A percentile compares a stretch with the other conserved stretches of the same genome.
phyloP scores from a whole-genome alignment of 164 flowering plant genomes.

The Santalum album region DNA sequence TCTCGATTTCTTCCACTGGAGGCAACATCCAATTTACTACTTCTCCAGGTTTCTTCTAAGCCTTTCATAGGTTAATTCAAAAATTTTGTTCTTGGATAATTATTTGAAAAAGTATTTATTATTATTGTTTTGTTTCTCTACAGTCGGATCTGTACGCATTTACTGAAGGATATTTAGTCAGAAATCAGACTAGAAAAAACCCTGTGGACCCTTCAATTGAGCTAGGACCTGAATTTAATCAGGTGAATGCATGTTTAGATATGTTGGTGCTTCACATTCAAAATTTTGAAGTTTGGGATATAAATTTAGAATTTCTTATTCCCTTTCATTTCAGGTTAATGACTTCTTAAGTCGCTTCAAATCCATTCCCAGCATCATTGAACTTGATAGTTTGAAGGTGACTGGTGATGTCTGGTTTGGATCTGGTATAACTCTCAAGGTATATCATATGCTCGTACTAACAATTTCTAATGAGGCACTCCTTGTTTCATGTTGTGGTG shows the following conservation, averaged over 20 bases:
- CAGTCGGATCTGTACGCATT: constrained; percentile 2
- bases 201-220: neutral
- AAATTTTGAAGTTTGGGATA: neutral
- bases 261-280: neutral
- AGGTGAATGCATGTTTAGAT: neutral
- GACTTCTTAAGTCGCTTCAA: constrained; percentile 3
- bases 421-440: constrained; percentile 1
- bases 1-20: constrained; percentile 28
- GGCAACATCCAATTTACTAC: constrained; percentile 33
- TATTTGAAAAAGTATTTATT: neutral
- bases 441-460: neutral
- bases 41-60: constrained; percentile 22
- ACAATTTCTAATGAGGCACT: neutral
- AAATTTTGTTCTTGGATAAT: neutral
- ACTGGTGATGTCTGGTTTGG: constrained; percentile 7
- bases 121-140: neutral
- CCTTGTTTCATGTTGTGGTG: neutral
- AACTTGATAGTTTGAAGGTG: constrained; percentile 4
- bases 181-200: neutral
- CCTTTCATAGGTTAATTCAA: neutral
- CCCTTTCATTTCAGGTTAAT: neutral
- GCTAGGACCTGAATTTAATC: neutral
- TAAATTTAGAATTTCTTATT: neutral
- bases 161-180: neutral
- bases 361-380: constrained; percentile 4